Evolutionary conservation across 2,329 filamentous ascomycete genomes (phyloP).

Genomic region (Colletotrichum paranaense): DNA sequence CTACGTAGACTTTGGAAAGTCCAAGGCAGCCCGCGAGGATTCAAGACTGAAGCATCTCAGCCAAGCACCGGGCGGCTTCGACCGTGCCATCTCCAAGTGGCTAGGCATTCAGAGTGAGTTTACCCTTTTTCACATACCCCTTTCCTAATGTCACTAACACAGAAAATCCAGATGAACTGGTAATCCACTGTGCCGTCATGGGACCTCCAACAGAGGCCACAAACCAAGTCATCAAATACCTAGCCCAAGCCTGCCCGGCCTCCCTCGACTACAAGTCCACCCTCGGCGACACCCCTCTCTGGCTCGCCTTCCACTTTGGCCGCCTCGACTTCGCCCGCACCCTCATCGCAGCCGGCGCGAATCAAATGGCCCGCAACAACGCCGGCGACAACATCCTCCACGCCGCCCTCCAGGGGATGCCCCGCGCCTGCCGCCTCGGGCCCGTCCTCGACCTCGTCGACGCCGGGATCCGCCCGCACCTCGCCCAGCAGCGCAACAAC

Average conservation of each 20-base stretch:
- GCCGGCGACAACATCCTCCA: slow-evolving; percentile 77
- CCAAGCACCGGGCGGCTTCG: slow-evolving; percentile 70
- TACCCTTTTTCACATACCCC: not conserved
- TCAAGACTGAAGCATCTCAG: slow-evolving; percentile 70
- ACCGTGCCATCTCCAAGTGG: slow-evolving; percentile 72
- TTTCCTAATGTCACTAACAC: slow-evolving; percentile 37
- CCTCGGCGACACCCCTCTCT: slow-evolving; percentile 73
- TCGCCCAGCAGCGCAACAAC: slow-evolving; percentile 69
- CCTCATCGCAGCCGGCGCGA: slow-evolving; percentile 75
- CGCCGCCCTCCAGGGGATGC: slow-evolving; percentile 52
- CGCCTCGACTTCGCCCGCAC: slow-evolving; percentile 66
- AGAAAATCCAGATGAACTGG: slow-evolving; percentile 62
- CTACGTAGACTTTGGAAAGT: slow-evolving; percentile 75
- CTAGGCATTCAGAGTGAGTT: slow-evolving; percentile 67
- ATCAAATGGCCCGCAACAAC: slow-evolving; percentile 73
- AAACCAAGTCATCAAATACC: slow-evolving; percentile 70
- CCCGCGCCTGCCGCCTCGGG: slow-evolving; percentile 50
- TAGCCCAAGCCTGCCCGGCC: slow-evolving; percentile 71
- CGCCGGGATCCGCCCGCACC: slow-evolving; percentile 62
- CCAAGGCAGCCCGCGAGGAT: slow-evolving; percentile 70
- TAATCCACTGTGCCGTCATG: slow-evolving; percentile 74
- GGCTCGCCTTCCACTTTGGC: slow-evolving; percentile 71
- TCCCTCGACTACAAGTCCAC: slow-evolving; percentile 71
- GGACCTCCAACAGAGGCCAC: slow-evolving; percentile 53
- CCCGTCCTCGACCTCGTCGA: slow-evolving; percentile 69